phyloP scores from a whole-genome alignment of 2,329 filamentous ascomycete species.

The Penicillium sp. region DNA sequence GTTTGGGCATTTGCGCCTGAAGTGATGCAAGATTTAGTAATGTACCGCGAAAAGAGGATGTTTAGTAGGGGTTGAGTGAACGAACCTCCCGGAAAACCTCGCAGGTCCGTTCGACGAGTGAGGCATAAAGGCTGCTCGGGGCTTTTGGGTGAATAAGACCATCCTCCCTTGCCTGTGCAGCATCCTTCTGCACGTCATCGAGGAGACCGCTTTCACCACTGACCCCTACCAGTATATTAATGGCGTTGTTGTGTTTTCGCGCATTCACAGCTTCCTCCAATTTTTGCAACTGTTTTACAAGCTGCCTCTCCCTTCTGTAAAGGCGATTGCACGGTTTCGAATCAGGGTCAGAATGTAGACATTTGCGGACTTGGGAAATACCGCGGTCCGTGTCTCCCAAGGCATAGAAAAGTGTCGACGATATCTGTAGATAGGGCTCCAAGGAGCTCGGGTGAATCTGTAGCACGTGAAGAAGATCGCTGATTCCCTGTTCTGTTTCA shows the following conservation, averaged over 20 bases:
- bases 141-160: conserved; percentile 66
- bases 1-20: conserved; percentile 62
- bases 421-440: conserved; percentile 76
- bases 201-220: conserved; percentile 67
- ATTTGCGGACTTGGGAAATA: conserved; percentile 74
- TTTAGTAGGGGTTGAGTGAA: too few species aligned
- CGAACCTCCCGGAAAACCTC: conserved; percentile 60
- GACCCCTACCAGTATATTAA: conserved; percentile 63
- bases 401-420: conserved; percentile 80
- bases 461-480: conserved; percentile 74
- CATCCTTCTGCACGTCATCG: conserved; percentile 66
- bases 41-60: too few species aligned
- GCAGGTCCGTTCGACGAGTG: conserved; percentile 69
- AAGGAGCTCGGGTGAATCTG: conserved; percentile 73
- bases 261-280: conserved; percentile 61
- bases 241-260: conserved; percentile 69
- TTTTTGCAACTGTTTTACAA: conserved; percentile 67
- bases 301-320: conserved; percentile 68
- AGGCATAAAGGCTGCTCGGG: conserved; percentile 58
- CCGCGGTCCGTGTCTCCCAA: conserved; percentile 74
- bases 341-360: conserved; percentile 88
- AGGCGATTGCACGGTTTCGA: conserved; percentile 85
- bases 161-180: conserved; percentile 54
- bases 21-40: too few species aligned
- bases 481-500: conserved; percentile 76